Evolutionary conservation across 179 eudicot genomes (phyloP).

Genomic region (Camellia oleifera): DNA sequence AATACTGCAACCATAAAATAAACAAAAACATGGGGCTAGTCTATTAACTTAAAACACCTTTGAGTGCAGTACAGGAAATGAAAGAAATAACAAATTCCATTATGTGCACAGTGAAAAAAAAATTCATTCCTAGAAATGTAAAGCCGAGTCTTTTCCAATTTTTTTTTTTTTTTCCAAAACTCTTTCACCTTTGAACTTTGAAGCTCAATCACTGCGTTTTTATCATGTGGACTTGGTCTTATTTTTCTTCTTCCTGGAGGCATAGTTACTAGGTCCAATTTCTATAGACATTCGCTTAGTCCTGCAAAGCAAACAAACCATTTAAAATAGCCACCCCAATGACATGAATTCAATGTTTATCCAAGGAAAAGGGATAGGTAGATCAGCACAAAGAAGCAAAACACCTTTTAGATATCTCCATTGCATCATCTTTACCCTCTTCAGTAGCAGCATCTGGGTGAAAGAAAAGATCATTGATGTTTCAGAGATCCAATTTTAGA

Average conservation of each 20-base stretch:
- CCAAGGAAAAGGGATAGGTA: neutral
- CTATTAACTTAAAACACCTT: neutral
- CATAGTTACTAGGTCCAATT: constrained; percentile 65
- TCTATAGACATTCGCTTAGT: constrained; percentile 79
- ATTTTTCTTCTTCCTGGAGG: constrained; percentile 76
- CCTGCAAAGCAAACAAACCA: constrained; percentile 35
- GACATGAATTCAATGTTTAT: neutral
- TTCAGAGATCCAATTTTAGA: constrained; percentile 1
- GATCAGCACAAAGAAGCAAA: neutral
- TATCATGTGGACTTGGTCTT: constrained; percentile 45
- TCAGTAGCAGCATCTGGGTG: constrained; percentile 32
- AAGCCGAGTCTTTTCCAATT: no score
- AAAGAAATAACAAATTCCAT: constrained; percentile 1
- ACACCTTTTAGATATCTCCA: constrained; percentile 63
- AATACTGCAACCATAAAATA: neutral
- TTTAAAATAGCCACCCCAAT: neutral
- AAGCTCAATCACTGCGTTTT: neutral
- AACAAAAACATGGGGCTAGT: neutral
- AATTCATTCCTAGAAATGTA: no score
- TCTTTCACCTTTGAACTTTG: constrained; percentile 8
- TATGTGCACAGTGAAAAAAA: neutral
- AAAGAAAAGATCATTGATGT: neutral
- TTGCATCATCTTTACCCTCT: constrained; percentile 39
- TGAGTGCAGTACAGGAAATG: neutral
- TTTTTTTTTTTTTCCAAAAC: neutral